Evolutionary conservation across 176 grass and related monocot species (phyloP), one percentile per base, ranked within the genome.

Genomic region (Oropetium thomaeum): DNA sequence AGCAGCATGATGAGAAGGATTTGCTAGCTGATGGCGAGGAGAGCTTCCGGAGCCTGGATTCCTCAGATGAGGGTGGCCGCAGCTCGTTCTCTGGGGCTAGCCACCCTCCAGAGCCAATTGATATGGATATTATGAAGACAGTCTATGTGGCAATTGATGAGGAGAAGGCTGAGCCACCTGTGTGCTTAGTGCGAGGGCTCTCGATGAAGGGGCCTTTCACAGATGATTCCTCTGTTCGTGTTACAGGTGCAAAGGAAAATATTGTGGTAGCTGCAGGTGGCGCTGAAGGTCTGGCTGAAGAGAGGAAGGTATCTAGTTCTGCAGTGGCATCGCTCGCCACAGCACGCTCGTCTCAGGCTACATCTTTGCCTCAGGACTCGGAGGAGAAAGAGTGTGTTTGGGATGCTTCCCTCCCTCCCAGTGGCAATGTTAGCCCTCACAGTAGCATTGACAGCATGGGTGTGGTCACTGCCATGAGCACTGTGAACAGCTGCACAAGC

Each of bases 301-400:
- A 89, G 64, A 79, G n/a, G 67, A 87, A 87, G 17, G 55, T 81
- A 5, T 84, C 77, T 20, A 49, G 62, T 82, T 63, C 72, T 58
- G 76, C 67, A 29, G 69, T 85, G 42, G 68, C 62, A 9, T 79
- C 80, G 31, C 38, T 89, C 52, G 57, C 63, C 45, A 76, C 22
- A 8, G 67, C 68, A 7, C 80, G 55, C 16, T 75, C 77, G 2
- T 93, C 77, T 5, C 90, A 84, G 41, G 81, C 77, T 42, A 84
- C 31, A 2, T 70, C 64, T 65, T 79, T 93, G 62, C 83, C 87
- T 74, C 90, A 43, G 5, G 87, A 89, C 73, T 93, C 90, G 0
- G 90, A 93, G 32, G 94, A 93, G 79, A 97, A 97, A 67, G 94
- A 97, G 32, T 91, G 88, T 39, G 81, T 97, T 20, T 97, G 94